These are phyloP conservation scores for Spizellomyces sp. DNA, from an alignment of 192 early-diverging fungal genomes.

Conservation along the genomic window DNA sequence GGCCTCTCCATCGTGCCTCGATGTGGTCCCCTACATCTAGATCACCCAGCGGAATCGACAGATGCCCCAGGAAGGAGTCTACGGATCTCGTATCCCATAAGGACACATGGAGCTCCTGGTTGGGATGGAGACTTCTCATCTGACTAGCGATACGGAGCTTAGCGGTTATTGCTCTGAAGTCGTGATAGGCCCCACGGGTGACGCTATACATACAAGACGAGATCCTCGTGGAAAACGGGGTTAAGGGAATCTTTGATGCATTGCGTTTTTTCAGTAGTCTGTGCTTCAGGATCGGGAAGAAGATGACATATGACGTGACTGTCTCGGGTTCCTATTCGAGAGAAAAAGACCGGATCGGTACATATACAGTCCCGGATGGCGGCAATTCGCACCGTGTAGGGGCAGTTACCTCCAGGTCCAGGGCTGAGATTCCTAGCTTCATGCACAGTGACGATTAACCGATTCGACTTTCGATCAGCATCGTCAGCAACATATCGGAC, in stretches of 20 bases:
- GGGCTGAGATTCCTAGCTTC: background rate
- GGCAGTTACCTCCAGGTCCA: background rate
- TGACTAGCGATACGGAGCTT: background rate
- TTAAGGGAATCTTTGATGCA: background rate
- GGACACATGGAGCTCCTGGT: conserved; percentile 27
- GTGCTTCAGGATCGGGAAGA: conserved; percentile 23
- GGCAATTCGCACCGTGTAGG: background rate
- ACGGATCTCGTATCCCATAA: conserved; percentile 19
- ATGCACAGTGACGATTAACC: background rate
- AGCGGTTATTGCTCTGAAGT: background rate
- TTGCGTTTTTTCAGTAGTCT: conserved; percentile 21
- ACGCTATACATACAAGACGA: conserved; percentile 16
- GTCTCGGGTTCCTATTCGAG: conserved; percentile 21
- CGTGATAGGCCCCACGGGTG: background rate
- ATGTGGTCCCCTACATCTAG: background rate
- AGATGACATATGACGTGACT: conserved; percentile 21
- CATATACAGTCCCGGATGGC: too few relatives aligned
- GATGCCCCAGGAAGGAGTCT: conserved; percentile 25
- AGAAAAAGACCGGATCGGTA: too few relatives aligned
- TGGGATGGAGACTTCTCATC: background rate
- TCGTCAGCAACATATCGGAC: background rate
- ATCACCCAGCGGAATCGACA: conserved; percentile 16
- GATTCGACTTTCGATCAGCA: too few relatives aligned
- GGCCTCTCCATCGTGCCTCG: conserved; percentile 11
- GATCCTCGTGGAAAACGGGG: conserved; percentile 9